Evolutionary conservation across 2,329 filamentous ascomycete species (phyloP).

Genomic region (Penicillium sp.): DNA sequence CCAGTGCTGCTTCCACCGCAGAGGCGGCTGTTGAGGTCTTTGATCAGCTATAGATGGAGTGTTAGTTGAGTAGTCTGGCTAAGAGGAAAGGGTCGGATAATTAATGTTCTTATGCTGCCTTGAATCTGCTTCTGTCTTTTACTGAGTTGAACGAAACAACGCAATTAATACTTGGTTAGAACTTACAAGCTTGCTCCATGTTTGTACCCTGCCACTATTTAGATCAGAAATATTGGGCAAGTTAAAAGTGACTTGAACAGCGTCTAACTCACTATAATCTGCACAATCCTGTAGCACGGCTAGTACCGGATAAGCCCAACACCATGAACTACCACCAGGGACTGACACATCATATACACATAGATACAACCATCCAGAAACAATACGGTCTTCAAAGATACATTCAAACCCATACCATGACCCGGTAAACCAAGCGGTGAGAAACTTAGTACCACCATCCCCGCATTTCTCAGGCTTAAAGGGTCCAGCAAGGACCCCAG

Average conservation of each 20-base stretch:
- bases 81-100: background rate
- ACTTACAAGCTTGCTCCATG: background rate
- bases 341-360: no score
- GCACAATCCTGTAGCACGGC: no score
- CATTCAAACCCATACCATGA: background rate
- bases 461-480: background rate
- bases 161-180: background rate
- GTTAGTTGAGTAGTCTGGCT: background rate
- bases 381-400: background rate
- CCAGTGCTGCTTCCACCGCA: slow-evolving; percentile 42
- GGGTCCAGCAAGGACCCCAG: background rate
- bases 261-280: no score
- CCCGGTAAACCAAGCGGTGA: background rate
- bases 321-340: no score
- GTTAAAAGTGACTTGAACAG: no score
- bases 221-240: no score
- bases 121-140: background rate
- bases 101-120: background rate
- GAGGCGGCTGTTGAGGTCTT: slow-evolving; percentile 42
- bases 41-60: slow-evolving; percentile 30
- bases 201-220: background rate
- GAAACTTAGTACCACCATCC: background rate
- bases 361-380: background rate
- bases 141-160: background rate
- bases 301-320: no score